Conservation (phyloP, 2,329 filamentous ascomycete species). For the Fusarium lateritium region DNA sequence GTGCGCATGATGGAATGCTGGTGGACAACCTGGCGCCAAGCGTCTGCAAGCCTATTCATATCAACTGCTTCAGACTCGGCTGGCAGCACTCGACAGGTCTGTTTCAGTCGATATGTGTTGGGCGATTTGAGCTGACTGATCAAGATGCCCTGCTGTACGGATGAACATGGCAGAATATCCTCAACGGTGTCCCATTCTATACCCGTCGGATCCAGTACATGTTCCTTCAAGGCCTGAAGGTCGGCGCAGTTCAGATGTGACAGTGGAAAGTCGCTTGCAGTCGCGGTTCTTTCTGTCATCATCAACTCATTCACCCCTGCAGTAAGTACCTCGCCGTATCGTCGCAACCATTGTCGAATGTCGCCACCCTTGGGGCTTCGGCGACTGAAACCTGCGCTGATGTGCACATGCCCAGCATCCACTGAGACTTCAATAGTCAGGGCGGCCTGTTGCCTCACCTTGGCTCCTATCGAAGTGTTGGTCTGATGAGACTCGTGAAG, state of each 20-base stretch:
- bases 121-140: constrained; percentile 37
- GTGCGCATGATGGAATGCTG: constrained; percentile 14
- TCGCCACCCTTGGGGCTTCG: neutral
- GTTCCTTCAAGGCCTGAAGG: neutral
- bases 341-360: constrained; percentile 2
- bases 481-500: neutral
- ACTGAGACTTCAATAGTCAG: constrained; percentile 3
- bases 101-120: neutral
- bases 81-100: constrained; percentile 19
- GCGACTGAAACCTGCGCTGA: too few species aligned
- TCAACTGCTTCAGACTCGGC: neutral
- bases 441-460: neutral
- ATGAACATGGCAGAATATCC: constrained; percentile 53
- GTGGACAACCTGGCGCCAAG: constrained; percentile 15
- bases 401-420: neutral
- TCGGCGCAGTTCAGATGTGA: neutral
- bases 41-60: neutral
- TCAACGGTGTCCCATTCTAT: constrained; percentile 40
- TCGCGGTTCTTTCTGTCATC: neutral
- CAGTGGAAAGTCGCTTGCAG: constrained; percentile 2
- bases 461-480: neutral
- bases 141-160: constrained; percentile 53
- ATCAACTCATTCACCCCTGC: neutral
- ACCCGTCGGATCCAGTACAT: constrained; percentile 4
- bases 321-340: neutral